Evolutionary conservation across 1,139 yeast genomes (phyloP).

Genomic region (Saccharomyces pastorianus): DNA sequence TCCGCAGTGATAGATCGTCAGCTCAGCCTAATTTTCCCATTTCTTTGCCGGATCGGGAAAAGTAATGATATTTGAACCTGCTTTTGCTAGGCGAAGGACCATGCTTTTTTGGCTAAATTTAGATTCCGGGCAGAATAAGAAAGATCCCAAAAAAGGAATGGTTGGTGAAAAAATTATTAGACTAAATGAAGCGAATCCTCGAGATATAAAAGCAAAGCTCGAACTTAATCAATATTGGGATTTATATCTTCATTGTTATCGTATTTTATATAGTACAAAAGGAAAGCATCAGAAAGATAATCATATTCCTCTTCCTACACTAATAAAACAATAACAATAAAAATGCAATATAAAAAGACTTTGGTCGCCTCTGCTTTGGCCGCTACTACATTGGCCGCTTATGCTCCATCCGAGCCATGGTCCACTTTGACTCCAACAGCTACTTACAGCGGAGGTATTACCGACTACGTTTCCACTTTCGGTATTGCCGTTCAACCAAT

Average conservation of each 20-base stretch:
- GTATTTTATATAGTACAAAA: neutral
- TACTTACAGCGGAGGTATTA: slow-evolving; percentile 50
- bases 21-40: neutral
- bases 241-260: neutral
- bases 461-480: slow-evolving; percentile 52
- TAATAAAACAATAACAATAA: slow-evolving; percentile 18
- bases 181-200: neutral
- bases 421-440: slow-evolving; percentile 60
- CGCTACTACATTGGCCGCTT: too few relatives aligned
- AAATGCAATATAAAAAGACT: too few relatives aligned
- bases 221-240: neutral
- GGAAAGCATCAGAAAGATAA: neutral
- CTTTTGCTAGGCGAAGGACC: neutral
- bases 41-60: neutral
- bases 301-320: neutral
- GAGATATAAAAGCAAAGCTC: neutral
- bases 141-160: neutral
- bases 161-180: neutral
- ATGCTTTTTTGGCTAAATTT: neutral
- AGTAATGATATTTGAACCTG: neutral
- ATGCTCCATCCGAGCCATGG: slow-evolving; percentile 36
- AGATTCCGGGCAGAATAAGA: neutral
- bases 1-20: neutral
- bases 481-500: slow-evolving; percentile 64
- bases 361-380: too few relatives aligned